Conservation (phyloP, 495 filamentous ascomycete species). For the Choiromyces venosus region DNA sequence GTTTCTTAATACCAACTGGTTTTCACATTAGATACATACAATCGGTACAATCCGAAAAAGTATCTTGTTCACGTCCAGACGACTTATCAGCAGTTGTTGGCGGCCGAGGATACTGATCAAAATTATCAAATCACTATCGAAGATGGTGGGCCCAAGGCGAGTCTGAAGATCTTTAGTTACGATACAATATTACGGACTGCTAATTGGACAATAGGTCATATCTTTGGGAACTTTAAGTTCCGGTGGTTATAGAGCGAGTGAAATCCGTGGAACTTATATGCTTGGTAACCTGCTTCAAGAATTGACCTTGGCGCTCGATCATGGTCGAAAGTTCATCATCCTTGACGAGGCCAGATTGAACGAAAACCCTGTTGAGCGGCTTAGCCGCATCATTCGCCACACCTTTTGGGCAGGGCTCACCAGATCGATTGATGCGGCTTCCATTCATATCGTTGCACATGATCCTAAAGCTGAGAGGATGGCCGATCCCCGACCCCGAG, state of each 20-base stretch:
- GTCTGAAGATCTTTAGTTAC: slow-evolving; percentile 42
- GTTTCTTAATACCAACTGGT: too few relatives aligned
- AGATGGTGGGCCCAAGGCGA: slow-evolving; percentile 89
- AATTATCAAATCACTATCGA: slow-evolving; percentile 97
- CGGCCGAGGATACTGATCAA: slow-evolving; percentile 79
- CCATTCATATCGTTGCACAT: slow-evolving; percentile 73
- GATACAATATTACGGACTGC: not conserved
- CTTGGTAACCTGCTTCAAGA: slow-evolving; percentile 93
- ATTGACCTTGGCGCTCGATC: slow-evolving; percentile 79
- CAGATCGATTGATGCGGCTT: slow-evolving; percentile 77
- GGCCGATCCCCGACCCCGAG: slow-evolving; percentile 74
- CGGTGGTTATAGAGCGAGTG: slow-evolving; percentile 71
- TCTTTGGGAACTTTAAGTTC: slow-evolving; percentile 80
- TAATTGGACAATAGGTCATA: slow-evolving; percentile 53
- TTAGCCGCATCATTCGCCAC: slow-evolving; percentile 76
- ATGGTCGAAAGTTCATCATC: slow-evolving; percentile 74
- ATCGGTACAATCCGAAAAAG: slow-evolving; percentile 31
- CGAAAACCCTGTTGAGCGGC: slow-evolving; percentile 84
- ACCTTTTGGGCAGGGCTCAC: slow-evolving; percentile 89
- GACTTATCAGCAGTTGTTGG: slow-evolving; percentile 49
- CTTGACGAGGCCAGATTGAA: slow-evolving; percentile 81
- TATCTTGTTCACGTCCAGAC: slow-evolving; percentile 40
- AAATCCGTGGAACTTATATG: slow-evolving; percentile 91
- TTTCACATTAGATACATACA: slow-evolving; percentile 32
- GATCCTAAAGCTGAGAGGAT: slow-evolving; percentile 88